Evolutionary conservation across 176 grass and related monocot genomes (phyloP), one percentile per base, ranked within the genome.

Genomic region (Cenchrus fungigraminus): DNA sequence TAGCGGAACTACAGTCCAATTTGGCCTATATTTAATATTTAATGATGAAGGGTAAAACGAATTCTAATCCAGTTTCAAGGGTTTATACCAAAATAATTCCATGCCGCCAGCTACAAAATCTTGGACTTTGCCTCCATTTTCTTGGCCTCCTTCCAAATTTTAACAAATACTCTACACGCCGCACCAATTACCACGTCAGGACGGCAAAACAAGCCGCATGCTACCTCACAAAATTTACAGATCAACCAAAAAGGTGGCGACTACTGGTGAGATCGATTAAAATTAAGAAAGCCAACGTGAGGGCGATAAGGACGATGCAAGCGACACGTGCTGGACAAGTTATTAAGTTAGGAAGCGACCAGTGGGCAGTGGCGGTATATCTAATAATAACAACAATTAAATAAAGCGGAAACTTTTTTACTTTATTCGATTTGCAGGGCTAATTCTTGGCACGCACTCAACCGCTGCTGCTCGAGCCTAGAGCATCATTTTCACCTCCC

Each of bases 381-480:
- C 22, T 40, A 40, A 40, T 40, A 40, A 4, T 40, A 79, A 2
- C 22, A 25, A 80, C 14, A 54, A 74, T 34, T 54, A 54, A 80
- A 12, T 84, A 87, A 87, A 91, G 85, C 55, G 25, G 2, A 1
- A 71, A 86, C 54, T 56, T 53, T 40, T 40, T 40, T 56, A 15
- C 82, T 91, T 89, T 91, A 91, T 91, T 94, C 89, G 68, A 84
- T 84, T 66, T 89, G 86, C 60, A 79, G 59, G 75, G 75, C 82
- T 77, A 94, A 91, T 86, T 94, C 92, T 91, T 88, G 83, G 17
- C 62, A 79, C 40, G 34, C 84, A 94, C 92, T 91, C 92, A 86
- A 88, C 86, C 71, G 76, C 37, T 40, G 37, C 37, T 40, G 37
- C 85, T 49, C 73, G 2, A 71, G 28, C 34, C 49, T 63, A 86